Conservation (phyloP, 2,329 filamentous ascomycete genomes). For the Claviceps maximensis region DNA sequence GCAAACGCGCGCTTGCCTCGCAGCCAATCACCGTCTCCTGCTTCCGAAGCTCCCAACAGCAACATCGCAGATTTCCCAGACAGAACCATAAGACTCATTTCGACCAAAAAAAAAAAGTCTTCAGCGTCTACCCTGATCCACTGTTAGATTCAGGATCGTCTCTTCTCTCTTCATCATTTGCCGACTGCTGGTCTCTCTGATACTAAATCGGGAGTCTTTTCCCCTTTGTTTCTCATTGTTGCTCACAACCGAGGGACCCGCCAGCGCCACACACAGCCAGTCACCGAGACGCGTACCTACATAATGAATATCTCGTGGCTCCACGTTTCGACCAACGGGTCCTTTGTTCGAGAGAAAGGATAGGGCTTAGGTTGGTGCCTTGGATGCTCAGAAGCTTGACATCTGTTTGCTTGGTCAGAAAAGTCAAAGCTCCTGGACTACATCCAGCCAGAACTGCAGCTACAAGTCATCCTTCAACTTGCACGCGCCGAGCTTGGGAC, state of each 20-base stretch:
- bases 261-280: neutral
- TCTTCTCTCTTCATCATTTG: too few relatives aligned
- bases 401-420: too few relatives aligned
- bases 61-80: neutral
- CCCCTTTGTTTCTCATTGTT: too few relatives aligned
- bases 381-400: too few relatives aligned
- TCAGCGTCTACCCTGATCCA: neutral
- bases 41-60: neutral
- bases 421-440: neutral
- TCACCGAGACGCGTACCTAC: neutral
- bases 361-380: neutral
- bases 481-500: slow-evolving; percentile 2
- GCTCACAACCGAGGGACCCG: neutral
- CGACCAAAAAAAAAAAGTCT: too few relatives aligned
- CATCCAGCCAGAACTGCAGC: neutral
- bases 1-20: slow-evolving; percentile 4
- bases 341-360: neutral
- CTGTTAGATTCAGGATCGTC: neutral
- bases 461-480: slow-evolving; percentile 2
- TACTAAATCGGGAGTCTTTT: neutral
- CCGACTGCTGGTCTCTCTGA: neutral
- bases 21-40: slow-evolving; percentile 1
- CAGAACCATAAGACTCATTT: neutral
- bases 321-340: neutral
- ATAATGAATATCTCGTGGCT: neutral